Evolutionary conservation across 352 stramenopile genomes (phyloP).

Genomic region (Globisporangium camurandrum): DNA sequence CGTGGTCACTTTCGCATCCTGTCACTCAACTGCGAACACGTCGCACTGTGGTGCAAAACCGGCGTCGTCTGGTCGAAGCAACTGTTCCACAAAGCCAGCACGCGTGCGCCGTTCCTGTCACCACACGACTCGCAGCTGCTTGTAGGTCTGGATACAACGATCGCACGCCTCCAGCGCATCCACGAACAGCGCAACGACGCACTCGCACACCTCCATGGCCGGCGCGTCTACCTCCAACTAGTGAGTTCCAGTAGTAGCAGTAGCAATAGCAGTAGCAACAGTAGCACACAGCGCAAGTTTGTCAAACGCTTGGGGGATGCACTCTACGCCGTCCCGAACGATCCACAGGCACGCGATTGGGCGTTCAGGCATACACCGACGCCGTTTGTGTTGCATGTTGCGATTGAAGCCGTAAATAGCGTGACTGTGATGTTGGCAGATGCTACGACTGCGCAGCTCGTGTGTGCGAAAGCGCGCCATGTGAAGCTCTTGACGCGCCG

Average conservation of each 20-base stretch:
- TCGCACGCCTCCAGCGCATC: conserved; percentile 25
- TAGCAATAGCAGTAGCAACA: too few species aligned
- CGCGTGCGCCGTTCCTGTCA: conserved; percentile 40
- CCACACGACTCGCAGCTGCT: conserved; percentile 24
- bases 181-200: conserved; percentile 22
- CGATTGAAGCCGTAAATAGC: conserved; percentile 45
- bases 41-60: conserved; percentile 71
- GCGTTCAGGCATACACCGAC: conserved; percentile 55
- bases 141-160: conserved; percentile 22
- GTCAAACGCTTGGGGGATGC: conserved; percentile 46
- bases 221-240: conserved; percentile 50
- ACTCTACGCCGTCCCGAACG: conserved; percentile 48
- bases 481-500: conserved; percentile 35
- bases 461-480: conserved; percentile 47
- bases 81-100: conserved; percentile 39
- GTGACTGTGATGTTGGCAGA: conserved; percentile 44
- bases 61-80: conserved; percentile 73
- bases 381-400: conserved; percentile 29
- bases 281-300: conserved; percentile 22
- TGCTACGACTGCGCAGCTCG: conserved; percentile 25
- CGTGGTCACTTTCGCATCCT: conserved; percentile 68
- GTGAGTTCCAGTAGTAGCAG: too few species aligned
- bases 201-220: conserved; percentile 25
- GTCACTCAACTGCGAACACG: conserved; percentile 69
- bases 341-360: conserved; percentile 49